Conservation (phyloP, 345 rosid genomes). For the Citrus hindsii region DNA sequence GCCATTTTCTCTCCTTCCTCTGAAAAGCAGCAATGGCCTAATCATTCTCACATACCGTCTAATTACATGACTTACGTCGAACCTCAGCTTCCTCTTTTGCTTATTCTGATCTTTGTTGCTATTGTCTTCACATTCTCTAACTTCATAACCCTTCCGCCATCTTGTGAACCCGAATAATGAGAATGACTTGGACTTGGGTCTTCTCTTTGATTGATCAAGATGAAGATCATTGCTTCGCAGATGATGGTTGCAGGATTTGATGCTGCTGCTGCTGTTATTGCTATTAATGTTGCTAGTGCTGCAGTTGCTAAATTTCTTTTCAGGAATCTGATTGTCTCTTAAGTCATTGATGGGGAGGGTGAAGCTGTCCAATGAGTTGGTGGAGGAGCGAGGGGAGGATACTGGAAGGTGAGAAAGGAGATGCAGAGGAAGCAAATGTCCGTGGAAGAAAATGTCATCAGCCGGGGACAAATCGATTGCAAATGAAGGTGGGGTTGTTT, state of each 20-base stretch:
- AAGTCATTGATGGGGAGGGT: slow-evolving; percentile 49
- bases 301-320: slow-evolving; percentile 1
- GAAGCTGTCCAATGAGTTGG: slow-evolving; percentile 65
- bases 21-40: slow-evolving; percentile 47
- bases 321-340: slow-evolving; percentile 27
- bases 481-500: slow-evolving; percentile 34
- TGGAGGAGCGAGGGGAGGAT: slow-evolving; percentile 77
- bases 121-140: slow-evolving; percentile 34
- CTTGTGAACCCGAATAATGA: slow-evolving; percentile 57
- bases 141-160: slow-evolving; percentile 53
- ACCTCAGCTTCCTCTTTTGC: slow-evolving; percentile 48
- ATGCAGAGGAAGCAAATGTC: slow-evolving; percentile 94
- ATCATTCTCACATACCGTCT: slow-evolving; percentile 60
- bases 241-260: background rate
- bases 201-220: slow-evolving; percentile 20
- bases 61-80: slow-evolving; percentile 56
- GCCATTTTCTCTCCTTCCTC: slow-evolving; percentile 43
- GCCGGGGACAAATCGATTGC: slow-evolving; percentile 92
- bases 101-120: slow-evolving; percentile 23
- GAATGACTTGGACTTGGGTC: slow-evolving; percentile 62
- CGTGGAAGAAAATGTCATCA: slow-evolving; percentile 96
- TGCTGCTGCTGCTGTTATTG: background rate
- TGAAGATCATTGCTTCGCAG: slow-evolving; percentile 1
- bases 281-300: slow-evolving; percentile 7
- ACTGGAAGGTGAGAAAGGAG: slow-evolving; percentile 76